phyloP scores from a whole-genome alignment of 306 rosid genomes.

The Cucurbita pepo region DNA sequence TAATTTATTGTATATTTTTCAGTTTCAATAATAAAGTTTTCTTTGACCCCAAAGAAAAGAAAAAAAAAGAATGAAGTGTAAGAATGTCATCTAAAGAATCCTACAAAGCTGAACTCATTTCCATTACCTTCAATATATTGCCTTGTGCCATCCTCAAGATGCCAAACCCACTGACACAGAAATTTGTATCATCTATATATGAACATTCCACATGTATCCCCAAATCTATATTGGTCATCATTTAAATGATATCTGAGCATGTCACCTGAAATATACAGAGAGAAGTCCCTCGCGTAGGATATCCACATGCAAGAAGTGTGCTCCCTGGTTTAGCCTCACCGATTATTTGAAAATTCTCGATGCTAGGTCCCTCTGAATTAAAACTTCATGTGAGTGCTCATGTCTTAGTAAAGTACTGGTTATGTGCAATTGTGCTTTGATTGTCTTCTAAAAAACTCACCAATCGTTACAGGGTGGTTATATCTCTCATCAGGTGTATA shows the following conservation, averaged over 20 bases:
- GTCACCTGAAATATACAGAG: constrained; percentile 95
- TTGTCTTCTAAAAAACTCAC: constrained; percentile 40
- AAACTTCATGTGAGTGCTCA: constrained; percentile 11
- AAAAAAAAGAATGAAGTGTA: neutral
- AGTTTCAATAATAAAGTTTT: neutral
- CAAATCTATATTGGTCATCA: constrained; percentile 2
- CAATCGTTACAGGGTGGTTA: constrained; percentile 18
- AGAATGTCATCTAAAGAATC: neutral
- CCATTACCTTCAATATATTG: constrained; percentile 82
- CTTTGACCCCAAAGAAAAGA: neutral
- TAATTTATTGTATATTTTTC: neutral
- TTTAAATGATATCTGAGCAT: constrained; percentile 9
- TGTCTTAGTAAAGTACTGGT: neutral
- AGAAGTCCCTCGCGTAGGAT: constrained; percentile 70
- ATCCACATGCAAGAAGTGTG: constrained; percentile 92
- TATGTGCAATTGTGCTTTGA: neutral
- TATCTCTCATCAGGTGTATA: constrained; percentile 19
- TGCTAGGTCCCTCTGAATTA: constrained; percentile 60
- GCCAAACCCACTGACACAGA: constrained; percentile 82
- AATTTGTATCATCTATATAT: constrained; percentile 6
- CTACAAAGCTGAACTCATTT: constrained; percentile 6
- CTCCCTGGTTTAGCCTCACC: constrained; percentile 84
- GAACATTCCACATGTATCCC: neutral
- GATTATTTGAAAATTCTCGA: constrained; percentile 75
- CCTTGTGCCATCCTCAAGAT: constrained; percentile 91